Evolutionary conservation across 2,329 filamentous ascomycete species (phyloP), one percentile per base, ranked within the genome.

Genomic region (Pestalotiopsis sp.): DNA sequence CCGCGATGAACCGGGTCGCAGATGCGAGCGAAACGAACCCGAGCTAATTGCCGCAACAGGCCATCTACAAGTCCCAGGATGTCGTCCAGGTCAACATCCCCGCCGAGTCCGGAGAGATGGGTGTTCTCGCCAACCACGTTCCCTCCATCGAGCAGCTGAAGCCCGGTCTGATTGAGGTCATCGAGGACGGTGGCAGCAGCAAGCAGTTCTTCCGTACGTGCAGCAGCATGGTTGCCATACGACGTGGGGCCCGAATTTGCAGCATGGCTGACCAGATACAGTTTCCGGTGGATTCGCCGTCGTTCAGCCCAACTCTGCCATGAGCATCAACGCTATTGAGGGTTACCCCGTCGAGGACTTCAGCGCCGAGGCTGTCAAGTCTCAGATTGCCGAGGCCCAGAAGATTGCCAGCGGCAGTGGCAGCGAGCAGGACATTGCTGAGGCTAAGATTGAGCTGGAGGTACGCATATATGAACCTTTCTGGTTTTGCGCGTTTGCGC

Each of bases 391-490:
- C 71, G 96, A 99, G 87, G 94, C 95, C 74, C 93, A 97, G 86
- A 98, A 98, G 91, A 91, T 98, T 80, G 94, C 92, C 77, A 90
- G 85, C 82, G 96, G 96, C 79, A 90, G 87, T 80, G 96, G 95
- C 79, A 98, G 94, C 83, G 96, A 98, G 90, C 92, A 94, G 85
- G 96, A 98, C 80, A 93, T 98, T 84, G 95, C 95, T 73, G 96
- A 99, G 90, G 96, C 96, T 75, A 98, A 98, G 90, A 95, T 99
- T 82, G 95, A 98, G 89, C 86, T 99, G 76, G 96, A 99, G 94
- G 95, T 97, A 84, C 80, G 81, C 27, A 6, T 27, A 59, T 36
- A 36, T 36, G 2, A 9, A 3, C 25, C 4, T 3, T 23, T n/a
- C n/a, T 49, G 27, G 23, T 38, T 20, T 52, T 67, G 57, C 38